Evolutionary conservation across 2,329 filamentous ascomycete species (phyloP).

Genomic region (Penicillium sp.): DNA sequence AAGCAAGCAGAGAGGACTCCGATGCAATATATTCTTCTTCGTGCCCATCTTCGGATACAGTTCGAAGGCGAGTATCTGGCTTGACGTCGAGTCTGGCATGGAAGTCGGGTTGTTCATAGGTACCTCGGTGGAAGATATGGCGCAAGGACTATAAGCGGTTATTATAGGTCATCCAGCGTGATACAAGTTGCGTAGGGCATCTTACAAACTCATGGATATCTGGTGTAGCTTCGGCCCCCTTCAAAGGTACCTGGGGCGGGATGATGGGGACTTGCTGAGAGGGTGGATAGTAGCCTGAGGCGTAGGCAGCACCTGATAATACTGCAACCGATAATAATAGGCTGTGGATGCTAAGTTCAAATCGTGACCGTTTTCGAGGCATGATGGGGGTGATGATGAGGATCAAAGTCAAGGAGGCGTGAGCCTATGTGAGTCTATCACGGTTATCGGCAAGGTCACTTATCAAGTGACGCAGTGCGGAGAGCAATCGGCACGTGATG

Average conservation of each 20-base stretch:
- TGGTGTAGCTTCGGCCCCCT: conserved; percentile 14
- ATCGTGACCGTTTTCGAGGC: conserved; percentile 17
- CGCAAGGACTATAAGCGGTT: conserved; percentile 53
- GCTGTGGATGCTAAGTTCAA: conserved; percentile 10
- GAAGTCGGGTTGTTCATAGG: conserved; percentile 70
- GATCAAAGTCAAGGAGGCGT: conserved; percentile 9
- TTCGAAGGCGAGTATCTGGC: conserved; percentile 54
- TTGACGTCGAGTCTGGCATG: conserved; percentile 74
- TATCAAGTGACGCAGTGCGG: conserved; percentile 26
- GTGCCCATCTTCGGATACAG: conserved; percentile 39
- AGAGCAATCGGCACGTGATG: conserved; percentile 21
- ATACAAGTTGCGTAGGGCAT: background rate
- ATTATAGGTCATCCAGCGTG: background rate
- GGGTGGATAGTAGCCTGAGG: conserved; percentile 19
- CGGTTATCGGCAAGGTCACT: conserved; percentile 8
- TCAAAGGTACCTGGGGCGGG: conserved; percentile 32
- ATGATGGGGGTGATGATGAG: conserved; percentile 15
- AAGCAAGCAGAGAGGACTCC: conserved; percentile 56
- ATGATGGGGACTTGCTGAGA: conserved; percentile 28
- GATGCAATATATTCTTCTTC: conserved; percentile 43
- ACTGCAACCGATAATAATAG: conserved; percentile 23
- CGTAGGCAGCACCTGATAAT: conserved; percentile 20
- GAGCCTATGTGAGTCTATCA: conserved; percentile 8
- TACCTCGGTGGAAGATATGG: conserved; percentile 91
- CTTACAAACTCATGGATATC: conserved; percentile 38